A percentile compares a stretch with the other conserved stretches of the same genome.
phyloP scores from a whole-genome alignment of 257 asterid genomes.

The Coffea canephora region DNA sequence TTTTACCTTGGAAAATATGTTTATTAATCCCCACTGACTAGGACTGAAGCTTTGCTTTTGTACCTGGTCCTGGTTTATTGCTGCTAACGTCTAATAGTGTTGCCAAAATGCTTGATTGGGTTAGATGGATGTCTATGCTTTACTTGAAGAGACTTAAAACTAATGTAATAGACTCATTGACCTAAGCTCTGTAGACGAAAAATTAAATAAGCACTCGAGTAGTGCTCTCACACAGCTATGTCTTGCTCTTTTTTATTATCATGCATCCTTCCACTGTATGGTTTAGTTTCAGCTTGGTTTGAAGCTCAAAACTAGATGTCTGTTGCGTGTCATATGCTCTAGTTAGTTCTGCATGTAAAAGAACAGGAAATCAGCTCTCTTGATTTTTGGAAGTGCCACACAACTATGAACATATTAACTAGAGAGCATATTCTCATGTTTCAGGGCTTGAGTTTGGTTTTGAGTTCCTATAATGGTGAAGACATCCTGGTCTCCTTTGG shows the following conservation, averaged over 20 bases:
- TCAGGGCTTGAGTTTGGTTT: slow-evolving; percentile 89
- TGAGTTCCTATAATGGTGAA: slow-evolving; percentile 74
- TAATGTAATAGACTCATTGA: not conserved
- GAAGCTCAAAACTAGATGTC: not conserved
- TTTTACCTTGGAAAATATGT: not conserved
- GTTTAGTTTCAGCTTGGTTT: not conserved
- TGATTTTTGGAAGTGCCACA: not conserved
- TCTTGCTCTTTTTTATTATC: not conserved
- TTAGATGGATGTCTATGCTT: not conserved
- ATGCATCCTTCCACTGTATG: not conserved
- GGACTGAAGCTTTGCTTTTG: not conserved
- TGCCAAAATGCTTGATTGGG: not conserved
- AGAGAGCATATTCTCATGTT: slow-evolving; percentile 19
- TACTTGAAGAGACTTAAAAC: not conserved
- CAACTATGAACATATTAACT: not conserved
- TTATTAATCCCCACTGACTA: not conserved
- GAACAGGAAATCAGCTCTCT: not conserved
- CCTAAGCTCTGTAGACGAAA: not conserved
- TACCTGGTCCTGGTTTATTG: not conserved
- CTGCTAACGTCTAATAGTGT: not conserved
- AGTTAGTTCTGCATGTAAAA: slow-evolving; percentile 1
- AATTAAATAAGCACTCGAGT: not conserved
- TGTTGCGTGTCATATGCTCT: not conserved
- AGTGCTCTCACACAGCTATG: not conserved
- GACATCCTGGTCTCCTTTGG: slow-evolving; percentile 93